phyloP scores from a whole-genome alignment of 345 rosid species.

The Turnera subulata region DNA sequence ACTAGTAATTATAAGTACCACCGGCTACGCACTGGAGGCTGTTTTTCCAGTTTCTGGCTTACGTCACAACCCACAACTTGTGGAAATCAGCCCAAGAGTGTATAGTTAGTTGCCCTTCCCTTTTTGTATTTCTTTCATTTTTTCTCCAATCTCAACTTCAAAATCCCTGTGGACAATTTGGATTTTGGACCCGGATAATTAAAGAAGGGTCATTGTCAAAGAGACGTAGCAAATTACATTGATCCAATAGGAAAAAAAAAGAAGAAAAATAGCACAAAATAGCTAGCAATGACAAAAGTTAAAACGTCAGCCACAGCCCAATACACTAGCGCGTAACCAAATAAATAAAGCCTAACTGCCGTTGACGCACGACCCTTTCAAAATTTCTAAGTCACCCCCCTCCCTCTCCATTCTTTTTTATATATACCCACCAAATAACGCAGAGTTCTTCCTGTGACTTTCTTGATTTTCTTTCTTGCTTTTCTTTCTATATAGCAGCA shows the following conservation, averaged over 20 bases:
- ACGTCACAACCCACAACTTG: too few species aligned
- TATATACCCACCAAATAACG: not conserved
- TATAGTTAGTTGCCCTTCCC: too few species aligned
- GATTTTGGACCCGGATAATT: too few species aligned
- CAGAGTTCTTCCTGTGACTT: not conserved
- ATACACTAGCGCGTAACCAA: too few species aligned
- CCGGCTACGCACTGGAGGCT: too few species aligned
- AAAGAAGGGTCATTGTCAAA: not conserved
- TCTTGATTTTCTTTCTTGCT: not conserved
- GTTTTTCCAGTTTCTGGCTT: too few species aligned
- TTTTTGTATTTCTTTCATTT: too few species aligned
- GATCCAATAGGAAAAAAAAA: not conserved
- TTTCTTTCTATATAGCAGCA: not conserved
- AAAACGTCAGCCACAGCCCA: constrained; percentile 13
- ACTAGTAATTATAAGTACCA: too few species aligned
- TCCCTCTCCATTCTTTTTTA: not conserved
- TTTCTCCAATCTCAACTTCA: too few species aligned
- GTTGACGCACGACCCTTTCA: constrained; percentile 6
- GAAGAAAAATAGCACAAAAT: not conserved
- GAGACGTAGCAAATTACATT: constrained; percentile 2
- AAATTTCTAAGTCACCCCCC: not conserved
- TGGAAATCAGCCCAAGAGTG: too few species aligned
- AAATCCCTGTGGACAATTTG: too few species aligned
- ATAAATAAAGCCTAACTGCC: too few species aligned
- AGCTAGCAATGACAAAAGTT: not conserved